These are phyloP conservation scores for Areca catechu DNA, from an alignment of 176 grass and related monocot genomes.

Conservation along the genomic window DNA sequence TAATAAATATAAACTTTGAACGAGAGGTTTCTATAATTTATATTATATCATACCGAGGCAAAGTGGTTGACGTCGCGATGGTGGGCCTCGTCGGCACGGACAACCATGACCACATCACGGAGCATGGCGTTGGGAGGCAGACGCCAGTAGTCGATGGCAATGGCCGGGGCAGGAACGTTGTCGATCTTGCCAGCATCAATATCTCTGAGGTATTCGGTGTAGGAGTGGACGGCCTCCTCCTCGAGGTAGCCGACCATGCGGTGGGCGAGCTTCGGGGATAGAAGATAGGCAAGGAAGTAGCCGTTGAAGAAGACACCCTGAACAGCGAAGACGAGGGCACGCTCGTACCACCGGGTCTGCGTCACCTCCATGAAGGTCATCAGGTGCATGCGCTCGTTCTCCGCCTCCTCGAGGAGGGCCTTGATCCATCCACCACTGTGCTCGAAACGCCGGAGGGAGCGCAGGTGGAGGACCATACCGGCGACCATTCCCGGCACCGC, in stretches of 20 bases:
- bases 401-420: no score
- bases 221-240: conserved; percentile 80
- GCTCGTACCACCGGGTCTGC: conserved; percentile 57
- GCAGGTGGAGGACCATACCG: conserved; percentile 69
- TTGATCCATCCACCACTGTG: conserved; percentile 35
- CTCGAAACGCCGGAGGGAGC: conserved; percentile 63
- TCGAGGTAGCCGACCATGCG: conserved; percentile 75
- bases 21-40: no score
- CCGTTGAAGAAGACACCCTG: conserved; percentile 69
- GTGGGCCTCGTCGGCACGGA: conserved; percentile 71
- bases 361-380: conserved; percentile 73
- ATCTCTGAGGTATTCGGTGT: conserved; percentile 67
- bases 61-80: conserved; percentile 88
- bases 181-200: conserved; percentile 59
- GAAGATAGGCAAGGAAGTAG: conserved; percentile 44
- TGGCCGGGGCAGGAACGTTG: conserved; percentile 65
- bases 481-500: conserved; percentile 84
- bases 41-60: conserved; percentile 42
- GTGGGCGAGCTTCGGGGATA: conserved; percentile 62
- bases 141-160: conserved; percentile 85
- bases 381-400: no score
- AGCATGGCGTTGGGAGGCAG: conserved; percentile 45
- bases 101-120: conserved; percentile 51
- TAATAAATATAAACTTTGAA: no score
- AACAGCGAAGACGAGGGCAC: conserved; percentile 48